Conservation (phyloP, 805 yeast genomes). For the Tetrapisispora taiwanensis region DNA sequence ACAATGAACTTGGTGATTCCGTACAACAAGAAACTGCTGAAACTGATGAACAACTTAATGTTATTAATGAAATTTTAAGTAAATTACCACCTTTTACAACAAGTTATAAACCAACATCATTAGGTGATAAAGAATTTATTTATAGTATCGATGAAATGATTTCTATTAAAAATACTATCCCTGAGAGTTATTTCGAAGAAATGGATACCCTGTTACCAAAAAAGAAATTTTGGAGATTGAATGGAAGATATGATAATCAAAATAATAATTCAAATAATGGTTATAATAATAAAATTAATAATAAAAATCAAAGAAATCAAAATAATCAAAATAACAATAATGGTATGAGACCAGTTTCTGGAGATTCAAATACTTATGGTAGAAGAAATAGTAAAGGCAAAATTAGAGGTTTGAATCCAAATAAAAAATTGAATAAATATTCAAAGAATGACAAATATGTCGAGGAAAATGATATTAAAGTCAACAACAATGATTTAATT, state of each 20-base stretch:
- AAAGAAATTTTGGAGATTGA: conserved; percentile 40
- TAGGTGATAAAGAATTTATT: conserved; percentile 9
- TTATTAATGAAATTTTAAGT: not conserved
- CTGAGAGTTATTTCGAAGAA: conserved; percentile 26
- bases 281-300: conserved; percentile 8
- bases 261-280: conserved; percentile 7
- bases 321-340: conserved; percentile 7
- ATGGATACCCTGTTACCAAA: conserved; percentile 35
- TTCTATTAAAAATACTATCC: conserved; percentile 12
- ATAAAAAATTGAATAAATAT: conserved; percentile 7
- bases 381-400: conserved; percentile 16
- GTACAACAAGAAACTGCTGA: not conserved
- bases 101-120: conserved; percentile 15
- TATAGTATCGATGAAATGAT: conserved; percentile 25
- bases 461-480: conserved; percentile 21
- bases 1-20: not conserved
- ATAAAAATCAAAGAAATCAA: conserved; percentile 7
- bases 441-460: conserved; percentile 7
- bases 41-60: not conserved
- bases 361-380: conserved; percentile 7
- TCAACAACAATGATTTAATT: conserved; percentile 26
- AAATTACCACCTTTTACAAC: conserved; percentile 7
- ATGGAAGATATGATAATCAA: conserved; percentile 16
- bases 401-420: conserved; percentile 7
- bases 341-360: conserved; percentile 5